phyloP scores from a whole-genome alignment of 1,139 yeast species.

The Blastobotrys elegans region DNA sequence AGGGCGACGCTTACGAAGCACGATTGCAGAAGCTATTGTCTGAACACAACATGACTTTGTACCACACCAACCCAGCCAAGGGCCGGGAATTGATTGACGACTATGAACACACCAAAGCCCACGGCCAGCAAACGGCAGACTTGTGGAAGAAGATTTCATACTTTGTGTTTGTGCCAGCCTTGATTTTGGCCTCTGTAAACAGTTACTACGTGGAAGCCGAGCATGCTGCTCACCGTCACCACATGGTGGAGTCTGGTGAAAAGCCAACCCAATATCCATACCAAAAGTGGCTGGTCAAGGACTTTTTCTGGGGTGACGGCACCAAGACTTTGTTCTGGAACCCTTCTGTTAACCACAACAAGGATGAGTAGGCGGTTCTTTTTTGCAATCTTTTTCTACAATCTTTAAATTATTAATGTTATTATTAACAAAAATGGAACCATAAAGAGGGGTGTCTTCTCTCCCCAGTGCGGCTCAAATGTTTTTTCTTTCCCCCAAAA shows the following conservation, averaged over 20 bases:
- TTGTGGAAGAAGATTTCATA: constrained; percentile 84
- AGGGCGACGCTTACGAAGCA: constrained; percentile 14
- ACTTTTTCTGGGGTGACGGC: constrained; percentile 97
- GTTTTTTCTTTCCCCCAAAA: neutral
- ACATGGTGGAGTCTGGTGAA: constrained; percentile 66
- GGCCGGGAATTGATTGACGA: constrained; percentile 49
- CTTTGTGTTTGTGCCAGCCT: constrained; percentile 77
- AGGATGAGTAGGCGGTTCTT: neutral
- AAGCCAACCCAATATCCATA: constrained; percentile 72
- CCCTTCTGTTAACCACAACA: constrained; percentile 63
- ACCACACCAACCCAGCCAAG: constrained; percentile 16
- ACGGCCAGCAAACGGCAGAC: constrained; percentile 68
- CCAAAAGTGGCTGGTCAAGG: constrained; percentile 81
- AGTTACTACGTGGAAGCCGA: constrained; percentile 75
- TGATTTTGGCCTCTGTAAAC: constrained; percentile 69
- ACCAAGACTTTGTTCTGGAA: constrained; percentile 98
- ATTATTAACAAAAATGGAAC: too few species aligned
- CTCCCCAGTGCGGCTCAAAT: too few species aligned
- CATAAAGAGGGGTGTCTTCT: neutral
- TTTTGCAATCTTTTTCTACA: too few species aligned
- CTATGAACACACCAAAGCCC: constrained; percentile 61
- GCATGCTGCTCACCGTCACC: constrained; percentile 88
- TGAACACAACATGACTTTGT: constrained; percentile 12
- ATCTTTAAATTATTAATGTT: neutral
- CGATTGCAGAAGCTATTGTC: constrained; percentile 11